Conservation (phyloP, 1,284 basidiomycete species). For the Nidula niveotomentosa region DNA sequence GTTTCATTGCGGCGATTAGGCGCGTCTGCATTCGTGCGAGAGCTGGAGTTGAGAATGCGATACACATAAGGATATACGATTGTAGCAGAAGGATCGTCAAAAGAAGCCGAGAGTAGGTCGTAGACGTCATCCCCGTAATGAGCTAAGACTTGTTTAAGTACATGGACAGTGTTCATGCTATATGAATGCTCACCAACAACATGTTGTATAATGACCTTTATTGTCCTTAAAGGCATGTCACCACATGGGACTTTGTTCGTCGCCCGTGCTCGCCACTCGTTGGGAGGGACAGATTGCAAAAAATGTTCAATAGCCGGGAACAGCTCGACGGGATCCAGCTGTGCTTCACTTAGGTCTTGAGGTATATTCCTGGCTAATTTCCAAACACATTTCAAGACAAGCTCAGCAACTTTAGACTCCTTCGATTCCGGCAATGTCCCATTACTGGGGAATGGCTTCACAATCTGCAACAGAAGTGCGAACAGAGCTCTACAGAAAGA, state of each 20-base stretch:
- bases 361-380: conserved; percentile 95
- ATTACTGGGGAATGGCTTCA: conserved; percentile 80
- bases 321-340: conserved; percentile 85
- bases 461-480: conserved; percentile 82
- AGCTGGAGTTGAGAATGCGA: conserved; percentile 75
- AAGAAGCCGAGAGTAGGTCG: conserved; percentile 74
- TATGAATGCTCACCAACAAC: conserved; percentile 73
- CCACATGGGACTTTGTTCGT: conserved; percentile 91
- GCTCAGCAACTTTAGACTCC: conserved; percentile 90
- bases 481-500: conserved; percentile 58
- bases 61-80: conserved; percentile 86
- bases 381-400: conserved; percentile 99
- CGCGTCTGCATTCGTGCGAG: conserved; percentile 35
- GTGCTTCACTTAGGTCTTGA: conserved; percentile 81
- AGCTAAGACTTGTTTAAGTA: conserved; percentile 47
- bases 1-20: conserved; percentile 37
- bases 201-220: conserved; percentile 97
- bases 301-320: conserved; percentile 96
- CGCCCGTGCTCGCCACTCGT: conserved; percentile 92
- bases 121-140: conserved; percentile 82
- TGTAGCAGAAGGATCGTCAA: conserved; percentile 81
- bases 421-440: conserved; percentile 70
- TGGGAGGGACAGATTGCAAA: conserved; percentile 90
- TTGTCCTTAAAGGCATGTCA: conserved; percentile 95
- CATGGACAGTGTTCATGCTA: conserved; percentile 8